Evolutionary conservation across 2,329 filamentous ascomycete genomes (phyloP).

Genomic region (Clonostachys rosea): DNA sequence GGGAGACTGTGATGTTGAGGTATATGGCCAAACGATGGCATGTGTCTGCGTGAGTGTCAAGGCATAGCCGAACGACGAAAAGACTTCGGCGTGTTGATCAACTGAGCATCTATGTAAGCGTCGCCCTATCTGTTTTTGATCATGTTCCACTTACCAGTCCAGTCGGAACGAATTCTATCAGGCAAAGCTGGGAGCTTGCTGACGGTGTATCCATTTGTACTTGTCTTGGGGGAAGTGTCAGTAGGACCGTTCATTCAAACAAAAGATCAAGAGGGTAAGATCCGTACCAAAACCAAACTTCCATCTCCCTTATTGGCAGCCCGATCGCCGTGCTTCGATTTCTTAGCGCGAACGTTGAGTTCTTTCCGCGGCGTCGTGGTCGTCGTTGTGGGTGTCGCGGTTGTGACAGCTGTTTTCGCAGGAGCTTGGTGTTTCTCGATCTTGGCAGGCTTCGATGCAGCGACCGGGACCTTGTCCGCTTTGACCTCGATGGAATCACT

Average conservation of each 20-base stretch:
- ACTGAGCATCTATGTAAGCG: conserved; percentile 29
- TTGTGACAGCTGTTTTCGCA: background rate
- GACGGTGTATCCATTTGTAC: conserved; percentile 79
- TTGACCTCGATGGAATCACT: background rate
- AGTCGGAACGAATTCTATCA: conserved; percentile 65
- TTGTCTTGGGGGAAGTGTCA: conserved; percentile 52
- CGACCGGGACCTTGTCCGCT: background rate
- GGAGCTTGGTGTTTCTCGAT: background rate
- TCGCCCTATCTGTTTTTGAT: background rate
- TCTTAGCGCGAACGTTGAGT: conserved; percentile 57
- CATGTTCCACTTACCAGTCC: conserved; percentile 49
- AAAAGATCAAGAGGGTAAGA: conserved; percentile 2
- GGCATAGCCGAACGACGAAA: conserved; percentile 66
- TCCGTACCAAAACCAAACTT: conserved; percentile 57
- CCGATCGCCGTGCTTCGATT: conserved; percentile 58
- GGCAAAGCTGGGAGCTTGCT: conserved; percentile 81
- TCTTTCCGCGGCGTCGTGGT: conserved; percentile 38
- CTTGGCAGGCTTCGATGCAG: conserved; percentile 33
- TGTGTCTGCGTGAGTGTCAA: conserved; percentile 76
- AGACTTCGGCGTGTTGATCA: conserved; percentile 61
- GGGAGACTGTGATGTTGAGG: conserved; percentile 59
- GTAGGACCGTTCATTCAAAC: background rate
- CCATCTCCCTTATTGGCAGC: conserved; percentile 60
- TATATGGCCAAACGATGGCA: conserved; percentile 89
- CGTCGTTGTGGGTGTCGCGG: background rate